Percentiles rank a stretch among this genome's conserved stretches.
These are phyloP conservation scores for Hyaloscypha bicolor DNA, from an alignment of 495 filamentous ascomycete genomes.

Conservation along the genomic window DNA sequence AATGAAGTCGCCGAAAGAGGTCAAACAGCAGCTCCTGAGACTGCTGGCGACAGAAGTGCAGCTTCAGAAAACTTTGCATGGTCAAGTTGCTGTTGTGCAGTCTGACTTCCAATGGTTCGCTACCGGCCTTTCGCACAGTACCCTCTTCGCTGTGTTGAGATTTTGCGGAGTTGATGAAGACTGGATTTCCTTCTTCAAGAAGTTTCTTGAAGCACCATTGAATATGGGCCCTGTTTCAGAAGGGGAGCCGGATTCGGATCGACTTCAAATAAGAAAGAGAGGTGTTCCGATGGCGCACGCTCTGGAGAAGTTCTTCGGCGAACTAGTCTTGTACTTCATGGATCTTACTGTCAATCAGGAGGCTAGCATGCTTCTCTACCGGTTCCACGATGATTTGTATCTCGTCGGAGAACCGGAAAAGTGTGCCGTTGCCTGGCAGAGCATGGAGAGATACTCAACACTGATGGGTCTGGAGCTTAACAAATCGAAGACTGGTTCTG, in stretches of 20 bases:
- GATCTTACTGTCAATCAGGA: slow-evolving; percentile 66
- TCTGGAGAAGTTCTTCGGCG: slow-evolving; percentile 62
- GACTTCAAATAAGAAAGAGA: slow-evolving; percentile 48
- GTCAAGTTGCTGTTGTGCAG: slow-evolving; percentile 60
- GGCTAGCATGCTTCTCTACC: slow-evolving; percentile 60
- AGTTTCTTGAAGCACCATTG: slow-evolving; percentile 62
- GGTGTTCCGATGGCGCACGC: slow-evolving; percentile 67
- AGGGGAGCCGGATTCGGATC: slow-evolving; percentile 29
- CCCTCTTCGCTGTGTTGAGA: slow-evolving; percentile 56
- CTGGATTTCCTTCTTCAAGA: slow-evolving; percentile 65
- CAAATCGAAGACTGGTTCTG: slow-evolving; percentile 61
- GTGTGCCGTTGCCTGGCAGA: slow-evolving; percentile 60
- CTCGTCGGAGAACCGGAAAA: slow-evolving; percentile 59
- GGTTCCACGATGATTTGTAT: slow-evolving; percentile 73
- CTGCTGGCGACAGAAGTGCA: slow-evolving; percentile 61
- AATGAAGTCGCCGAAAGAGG: slow-evolving; percentile 38
- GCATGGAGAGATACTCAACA: slow-evolving; percentile 56
- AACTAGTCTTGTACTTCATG: slow-evolving; percentile 66
- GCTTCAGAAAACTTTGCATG: slow-evolving; percentile 52
- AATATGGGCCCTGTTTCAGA: slow-evolving; percentile 57
- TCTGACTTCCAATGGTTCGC: slow-evolving; percentile 68
- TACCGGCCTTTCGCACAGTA: slow-evolving; percentile 61
- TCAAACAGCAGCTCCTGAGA: slow-evolving; percentile 63
- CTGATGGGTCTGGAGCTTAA: slow-evolving; percentile 65
- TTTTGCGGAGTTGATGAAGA: slow-evolving; percentile 62